Conservation (phyloP, 2,329 filamentous ascomycete genomes). For the Fusarium denticulatum region DNA sequence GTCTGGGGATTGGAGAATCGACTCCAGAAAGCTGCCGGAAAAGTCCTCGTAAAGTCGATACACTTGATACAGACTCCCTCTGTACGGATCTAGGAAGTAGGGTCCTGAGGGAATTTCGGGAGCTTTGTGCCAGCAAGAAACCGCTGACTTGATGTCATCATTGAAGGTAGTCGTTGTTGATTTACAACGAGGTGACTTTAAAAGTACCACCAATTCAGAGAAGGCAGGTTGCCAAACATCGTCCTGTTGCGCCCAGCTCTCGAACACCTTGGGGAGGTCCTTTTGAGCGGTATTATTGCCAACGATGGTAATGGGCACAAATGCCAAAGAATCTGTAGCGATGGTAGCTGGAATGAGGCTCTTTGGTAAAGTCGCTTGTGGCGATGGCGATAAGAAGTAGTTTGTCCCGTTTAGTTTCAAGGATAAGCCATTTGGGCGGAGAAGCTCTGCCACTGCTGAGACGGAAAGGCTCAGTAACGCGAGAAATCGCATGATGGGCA, state of each 20-base stretch:
- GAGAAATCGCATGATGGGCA: not conserved
- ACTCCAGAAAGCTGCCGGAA: not conserved
- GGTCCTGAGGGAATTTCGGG: not conserved
- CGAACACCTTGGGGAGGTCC: rapidly evolving
- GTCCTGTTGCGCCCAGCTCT: not conserved
- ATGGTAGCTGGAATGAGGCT: rapidly evolving
- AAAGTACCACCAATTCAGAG: not conserved
- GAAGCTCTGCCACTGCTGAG: not conserved
- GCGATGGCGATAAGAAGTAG: not conserved
- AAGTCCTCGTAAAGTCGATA: not conserved
- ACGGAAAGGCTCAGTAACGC: not conserved
- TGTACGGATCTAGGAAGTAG: not conserved
- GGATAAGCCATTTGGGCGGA: not conserved
- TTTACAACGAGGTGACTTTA: not conserved
- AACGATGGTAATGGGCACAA: not conserved
- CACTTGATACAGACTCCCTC: not conserved
- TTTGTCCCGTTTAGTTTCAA: not conserved
- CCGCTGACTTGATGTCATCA: not conserved
- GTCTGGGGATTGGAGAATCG: not conserved
- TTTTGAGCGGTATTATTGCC: not conserved
- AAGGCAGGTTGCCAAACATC: not conserved
- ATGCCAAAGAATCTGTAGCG: not conserved
- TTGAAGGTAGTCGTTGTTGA: not conserved
- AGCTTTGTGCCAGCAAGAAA: not conserved
- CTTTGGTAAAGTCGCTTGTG: not conserved